Percentiles rank a stretch among this genome's conserved stretches.
Conservation (phyloP, 1,139 yeast genomes). For the Yamadazyma friedrichii region DNA sequence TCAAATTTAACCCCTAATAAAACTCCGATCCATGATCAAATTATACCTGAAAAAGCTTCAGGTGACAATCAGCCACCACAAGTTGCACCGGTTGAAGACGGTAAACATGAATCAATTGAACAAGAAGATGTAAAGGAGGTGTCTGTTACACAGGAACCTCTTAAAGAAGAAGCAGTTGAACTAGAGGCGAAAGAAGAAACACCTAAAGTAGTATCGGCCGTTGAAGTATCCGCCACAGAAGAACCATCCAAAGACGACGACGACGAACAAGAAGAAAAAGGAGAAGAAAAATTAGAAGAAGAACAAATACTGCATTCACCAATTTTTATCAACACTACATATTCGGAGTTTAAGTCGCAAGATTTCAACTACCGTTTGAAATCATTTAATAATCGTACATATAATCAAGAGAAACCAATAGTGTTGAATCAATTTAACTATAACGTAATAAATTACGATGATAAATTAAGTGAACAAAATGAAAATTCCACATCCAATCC, state of each 20-base stretch:
- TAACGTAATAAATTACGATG: constrained; percentile 15
- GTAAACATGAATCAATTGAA: background rate
- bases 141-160: too few species aligned
- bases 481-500: background rate
- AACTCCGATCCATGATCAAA: background rate
- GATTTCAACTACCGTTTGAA: constrained; percentile 11
- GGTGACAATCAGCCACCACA: too few species aligned
- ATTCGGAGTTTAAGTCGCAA: constrained; percentile 4
- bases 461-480: constrained; percentile 5
- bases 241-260: too few species aligned
- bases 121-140: background rate
- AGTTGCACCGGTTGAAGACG: too few species aligned
- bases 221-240: too few species aligned
- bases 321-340: constrained; percentile 18
- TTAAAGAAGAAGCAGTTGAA: too few species aligned
- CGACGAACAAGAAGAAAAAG: too few species aligned
- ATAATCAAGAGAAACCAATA: constrained; percentile 8
- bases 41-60: background rate
- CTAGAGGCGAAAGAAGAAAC: too few species aligned
- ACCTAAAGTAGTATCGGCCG: too few species aligned
- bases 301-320: constrained; percentile 4
- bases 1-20: background rate
- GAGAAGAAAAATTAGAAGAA: too few species aligned
- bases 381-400: constrained; percentile 11
- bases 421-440: constrained; percentile 6